Evolutionary conservation across 1,284 basidiomycete species (phyloP).

Genomic region (Ustilago hordei): DNA sequence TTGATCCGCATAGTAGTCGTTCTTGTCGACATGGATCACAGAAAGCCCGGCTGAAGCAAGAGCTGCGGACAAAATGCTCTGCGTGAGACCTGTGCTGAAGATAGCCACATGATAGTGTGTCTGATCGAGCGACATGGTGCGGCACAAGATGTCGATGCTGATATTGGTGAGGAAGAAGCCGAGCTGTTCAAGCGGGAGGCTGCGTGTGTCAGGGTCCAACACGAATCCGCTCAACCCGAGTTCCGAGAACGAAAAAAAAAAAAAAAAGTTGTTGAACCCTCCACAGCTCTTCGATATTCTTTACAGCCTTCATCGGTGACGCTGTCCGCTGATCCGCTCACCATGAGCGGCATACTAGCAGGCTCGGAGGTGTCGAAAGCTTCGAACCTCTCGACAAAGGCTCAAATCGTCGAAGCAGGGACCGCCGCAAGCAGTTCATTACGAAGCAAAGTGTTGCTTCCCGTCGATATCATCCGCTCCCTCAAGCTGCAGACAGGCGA

Average conservation of each 20-base stretch:
- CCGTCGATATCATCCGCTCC: conserved; percentile 34
- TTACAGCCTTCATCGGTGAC: neutral
- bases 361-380: neutral
- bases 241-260: conserved; percentile 4
- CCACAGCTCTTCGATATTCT: neutral
- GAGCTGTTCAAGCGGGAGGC: neutral
- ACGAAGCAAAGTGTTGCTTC: conserved; percentile 35
- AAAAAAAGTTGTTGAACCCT: conserved; percentile 12
- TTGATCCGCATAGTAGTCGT: conserved; percentile 85
- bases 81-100: conserved; percentile 85
- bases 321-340: neutral
- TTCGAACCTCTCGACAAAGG: neutral
- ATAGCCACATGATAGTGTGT: conserved; percentile 81
- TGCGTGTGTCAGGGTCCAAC: conserved; percentile 3
- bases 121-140: conserved; percentile 49
- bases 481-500: conserved; percentile 48
- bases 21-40: conserved; percentile 87
- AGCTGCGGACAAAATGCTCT: conserved; percentile 72
- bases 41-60: conserved; percentile 86
- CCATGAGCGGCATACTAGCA: conserved; percentile 16
- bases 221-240: conserved; percentile 6
- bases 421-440: conserved; percentile 36
- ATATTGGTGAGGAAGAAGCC: neutral
- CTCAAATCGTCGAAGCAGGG: conserved; percentile 23
- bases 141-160: neutral